These are phyloP conservation scores for Penicillium sp. DNA, from an alignment of 2,329 filamentous ascomycete genomes.

Conservation along the genomic window DNA sequence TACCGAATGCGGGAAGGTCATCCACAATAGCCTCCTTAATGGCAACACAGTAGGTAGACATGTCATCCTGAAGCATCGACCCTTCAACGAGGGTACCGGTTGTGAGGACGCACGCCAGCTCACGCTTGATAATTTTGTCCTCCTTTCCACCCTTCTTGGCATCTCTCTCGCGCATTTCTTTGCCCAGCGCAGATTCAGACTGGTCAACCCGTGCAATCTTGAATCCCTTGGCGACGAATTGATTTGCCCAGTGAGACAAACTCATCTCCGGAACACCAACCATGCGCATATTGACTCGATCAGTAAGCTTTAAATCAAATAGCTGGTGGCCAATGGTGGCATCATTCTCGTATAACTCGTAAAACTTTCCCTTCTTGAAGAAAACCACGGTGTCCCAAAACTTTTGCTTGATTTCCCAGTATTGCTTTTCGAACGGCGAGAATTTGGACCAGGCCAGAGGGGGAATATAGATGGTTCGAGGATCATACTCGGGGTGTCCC, in stretches of 20 bases:
- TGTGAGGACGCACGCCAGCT: conserved; percentile 87
- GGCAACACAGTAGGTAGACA: conserved; percentile 92
- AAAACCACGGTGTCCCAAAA: conserved; percentile 98
- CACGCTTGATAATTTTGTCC: conserved; percentile 90
- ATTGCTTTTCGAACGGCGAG: conserved; percentile 94
- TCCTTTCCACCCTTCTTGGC: conserved; percentile 60
- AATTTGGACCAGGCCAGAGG: conserved; percentile 77
- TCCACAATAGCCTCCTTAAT: conserved; percentile 78
- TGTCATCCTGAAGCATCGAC: conserved; percentile 95
- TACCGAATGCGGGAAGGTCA: conserved; percentile 78
- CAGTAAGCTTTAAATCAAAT: conserved; percentile 96
- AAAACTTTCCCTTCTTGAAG: conserved; percentile 99
- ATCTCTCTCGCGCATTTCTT: conserved; percentile 97
- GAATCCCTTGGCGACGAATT: conserved; percentile 96
- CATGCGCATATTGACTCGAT: conserved; percentile 99
- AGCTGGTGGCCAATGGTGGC: conserved; percentile 94
- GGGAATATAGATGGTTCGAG: conserved; percentile 86
- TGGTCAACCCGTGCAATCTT: conserved; percentile 97
- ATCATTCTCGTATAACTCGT: conserved; percentile 97
- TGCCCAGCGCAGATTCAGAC: conserved; percentile 90
- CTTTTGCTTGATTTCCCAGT: conserved; percentile 99
- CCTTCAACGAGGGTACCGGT: conserved; percentile 91
- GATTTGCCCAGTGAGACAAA: conserved; percentile 94
- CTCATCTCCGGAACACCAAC: conserved; percentile 95
- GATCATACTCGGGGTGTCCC: conserved; percentile 85